These are phyloP conservation scores for Cavenderia fasciculata DNA, from an alignment of 78 protist species.

Conservation along the genomic window DNA sequence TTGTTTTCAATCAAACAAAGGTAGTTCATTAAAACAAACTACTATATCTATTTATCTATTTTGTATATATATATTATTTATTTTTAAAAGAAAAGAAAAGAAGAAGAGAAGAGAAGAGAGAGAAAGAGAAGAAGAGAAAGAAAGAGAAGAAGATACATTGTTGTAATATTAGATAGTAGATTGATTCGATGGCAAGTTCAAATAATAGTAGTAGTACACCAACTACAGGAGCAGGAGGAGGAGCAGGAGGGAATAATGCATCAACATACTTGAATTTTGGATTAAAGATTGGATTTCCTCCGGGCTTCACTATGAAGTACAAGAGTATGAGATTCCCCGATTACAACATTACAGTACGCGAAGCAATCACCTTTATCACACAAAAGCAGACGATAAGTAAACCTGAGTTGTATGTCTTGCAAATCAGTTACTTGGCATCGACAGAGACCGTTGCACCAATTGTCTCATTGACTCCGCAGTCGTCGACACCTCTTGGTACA, in stretches of 20 bases:
- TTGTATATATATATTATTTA: neutral
- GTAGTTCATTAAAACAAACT: neutral
- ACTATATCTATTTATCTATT: neutral
- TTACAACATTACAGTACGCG: slow-evolving; percentile 30
- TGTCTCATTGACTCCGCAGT: no score
- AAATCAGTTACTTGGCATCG: slow-evolving; percentile 3
- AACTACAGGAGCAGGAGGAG: no score
- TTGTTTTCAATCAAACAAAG: neutral
- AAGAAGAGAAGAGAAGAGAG: no score
- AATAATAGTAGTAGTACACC: neutral
- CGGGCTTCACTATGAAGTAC: slow-evolving; percentile 10
- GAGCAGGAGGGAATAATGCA: no score
- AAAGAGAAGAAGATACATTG: neutral
- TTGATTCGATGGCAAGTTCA: neutral
- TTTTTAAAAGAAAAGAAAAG: no score
- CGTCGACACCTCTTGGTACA: no score
- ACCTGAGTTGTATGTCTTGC: slow-evolving; percentile 38
- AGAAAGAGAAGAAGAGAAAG: no score
- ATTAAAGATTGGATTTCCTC: slow-evolving; percentile 69
- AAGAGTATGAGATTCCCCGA: slow-evolving; percentile 32
- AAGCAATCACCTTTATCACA: slow-evolving; percentile 13
- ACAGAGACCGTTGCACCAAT: neutral
- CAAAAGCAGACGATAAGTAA: slow-evolving; percentile 23
- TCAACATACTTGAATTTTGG: slow-evolving; percentile 45
- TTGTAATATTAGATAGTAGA: neutral